phyloP scores from a whole-genome alignment of 805 yeast genomes.

The Hanseniaspora lindneri region DNA sequence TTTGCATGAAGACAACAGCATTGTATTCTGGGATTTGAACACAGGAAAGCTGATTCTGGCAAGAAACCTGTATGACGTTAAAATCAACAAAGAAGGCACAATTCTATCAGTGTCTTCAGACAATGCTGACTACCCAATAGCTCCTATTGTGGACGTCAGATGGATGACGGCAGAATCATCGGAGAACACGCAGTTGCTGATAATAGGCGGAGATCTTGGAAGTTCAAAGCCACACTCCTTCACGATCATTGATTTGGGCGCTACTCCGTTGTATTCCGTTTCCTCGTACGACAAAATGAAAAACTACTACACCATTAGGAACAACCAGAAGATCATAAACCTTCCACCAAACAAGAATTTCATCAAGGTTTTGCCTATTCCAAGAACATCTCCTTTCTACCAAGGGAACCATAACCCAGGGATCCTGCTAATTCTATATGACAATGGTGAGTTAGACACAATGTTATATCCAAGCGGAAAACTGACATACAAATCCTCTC shows the following conservation, averaged over 20 bases:
- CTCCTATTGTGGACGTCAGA: conserved; percentile 41
- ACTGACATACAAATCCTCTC: conserved; percentile 39
- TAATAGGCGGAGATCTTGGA: conserved; percentile 51
- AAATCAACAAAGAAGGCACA: conserved; percentile 37
- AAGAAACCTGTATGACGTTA: conserved; percentile 53
- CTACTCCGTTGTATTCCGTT: conserved; percentile 63
- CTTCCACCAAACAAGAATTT: conserved; percentile 37
- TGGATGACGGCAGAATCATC: conserved; percentile 80
- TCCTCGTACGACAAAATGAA: conserved; percentile 80
- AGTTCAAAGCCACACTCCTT: conserved; percentile 37
- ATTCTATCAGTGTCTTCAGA: conserved; percentile 20
- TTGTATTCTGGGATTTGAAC: conserved; percentile 87
- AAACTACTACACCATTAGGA: conserved; percentile 53
- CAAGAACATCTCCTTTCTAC: conserved; percentile 61
- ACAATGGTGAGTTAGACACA: conserved; percentile 54
- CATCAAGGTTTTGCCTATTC: conserved; percentile 41
- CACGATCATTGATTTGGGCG: conserved; percentile 61
- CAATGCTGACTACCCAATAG: conserved; percentile 1
- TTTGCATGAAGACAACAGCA: conserved; percentile 66
- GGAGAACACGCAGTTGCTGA: conserved; percentile 60
- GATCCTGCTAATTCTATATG: conserved; percentile 45
- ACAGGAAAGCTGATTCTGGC: conserved; percentile 67
- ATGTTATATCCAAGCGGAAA: conserved; percentile 47
- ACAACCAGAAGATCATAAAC: conserved; percentile 45
- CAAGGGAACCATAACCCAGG: conserved; percentile 70